phyloP scores from a whole-genome alignment of 495 filamentous ascomycete species.

The Aspergillus indologenus region DNA sequence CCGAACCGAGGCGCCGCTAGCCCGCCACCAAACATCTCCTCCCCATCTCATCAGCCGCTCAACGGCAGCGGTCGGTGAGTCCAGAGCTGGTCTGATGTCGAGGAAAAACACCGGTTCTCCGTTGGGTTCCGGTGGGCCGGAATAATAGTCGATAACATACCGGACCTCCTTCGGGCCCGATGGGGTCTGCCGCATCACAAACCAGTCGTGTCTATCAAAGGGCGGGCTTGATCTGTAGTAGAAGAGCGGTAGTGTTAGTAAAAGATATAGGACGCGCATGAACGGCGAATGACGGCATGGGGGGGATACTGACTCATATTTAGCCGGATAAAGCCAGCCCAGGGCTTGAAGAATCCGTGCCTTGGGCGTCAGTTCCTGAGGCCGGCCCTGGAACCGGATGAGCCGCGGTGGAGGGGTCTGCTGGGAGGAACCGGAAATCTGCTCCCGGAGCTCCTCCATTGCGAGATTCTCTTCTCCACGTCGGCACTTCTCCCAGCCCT shows the following conservation, averaged over 20 bases:
- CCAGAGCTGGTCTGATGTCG: slow-evolving; percentile 93
- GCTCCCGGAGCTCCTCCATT: slow-evolving; percentile 37
- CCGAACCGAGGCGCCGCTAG: slow-evolving; percentile 67
- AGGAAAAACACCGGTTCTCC: slow-evolving; percentile 96
- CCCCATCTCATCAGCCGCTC: slow-evolving; percentile 89
- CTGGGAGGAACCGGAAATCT: slow-evolving; percentile 37
- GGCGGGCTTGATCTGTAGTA: slow-evolving; percentile 65
- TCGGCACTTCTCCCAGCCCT: slow-evolving; percentile 72
- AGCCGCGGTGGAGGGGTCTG: slow-evolving; percentile 60
- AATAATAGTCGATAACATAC: slow-evolving; percentile 99
- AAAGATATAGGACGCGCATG: slow-evolving; percentile 1
- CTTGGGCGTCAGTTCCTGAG: slow-evolving; percentile 87
- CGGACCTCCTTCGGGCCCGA: slow-evolving; percentile 69
- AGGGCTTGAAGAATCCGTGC: slow-evolving; percentile 74
- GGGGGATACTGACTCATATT: slow-evolving; percentile 59
- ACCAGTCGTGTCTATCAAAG: slow-evolving; percentile 99
- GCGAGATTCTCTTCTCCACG: slow-evolving; percentile 66
- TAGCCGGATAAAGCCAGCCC: slow-evolving; percentile 72
- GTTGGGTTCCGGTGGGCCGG: slow-evolving; percentile 76
- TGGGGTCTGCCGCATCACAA: slow-evolving; percentile 66
- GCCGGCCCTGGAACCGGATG: slow-evolving; percentile 81
- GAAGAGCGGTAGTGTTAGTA: slow-evolving; percentile 9
- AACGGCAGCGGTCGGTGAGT: slow-evolving; percentile 70
- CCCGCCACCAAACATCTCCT: slow-evolving; percentile 88
- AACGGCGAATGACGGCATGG: background rate